Base-by-base conservation (phyloP, 345 rosid genomes). In the Eutrema heterophyllum region DNA sequence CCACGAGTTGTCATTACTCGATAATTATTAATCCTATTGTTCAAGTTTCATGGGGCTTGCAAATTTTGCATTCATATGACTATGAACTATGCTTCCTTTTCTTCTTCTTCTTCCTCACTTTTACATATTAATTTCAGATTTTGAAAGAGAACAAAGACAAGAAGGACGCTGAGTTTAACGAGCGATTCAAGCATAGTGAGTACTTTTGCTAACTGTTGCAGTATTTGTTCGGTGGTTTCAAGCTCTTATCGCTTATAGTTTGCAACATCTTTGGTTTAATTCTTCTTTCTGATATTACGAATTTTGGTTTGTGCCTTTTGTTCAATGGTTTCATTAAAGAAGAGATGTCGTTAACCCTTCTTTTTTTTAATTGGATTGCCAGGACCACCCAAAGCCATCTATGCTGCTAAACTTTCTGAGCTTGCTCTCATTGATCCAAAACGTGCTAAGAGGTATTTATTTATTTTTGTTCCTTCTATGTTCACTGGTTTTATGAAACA, bases 381-480 rank as follows among this genome's bases (percentile, higher is more conserved):
- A 95, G 99, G 96, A 71, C 99, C 97, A 30, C 99, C 99, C 3
- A 95, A 95, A 85, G 92, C 99, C 24, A 80, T 90, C 55, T 90
- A 98, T 38, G 89, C 97, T 76, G 85, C 96, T 39, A 89, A 95
- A 83, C 98, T 95, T 75, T 90, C 99, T 38, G 98, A 96, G 84
- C 99, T 96, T 72, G 98, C 99, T 52, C 89, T 90, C 70, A 81
- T 92, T 58, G 99, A 96, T 81, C 99, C 99, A 45, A 96, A 88
- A 80, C 97, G 98, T 46, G 98, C 99, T 9, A 96, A 92, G 80
- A 90, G 99, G 99, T 94, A 70, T 62, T 36, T 2, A 53, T 21
- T 12, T 9, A 5, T 5, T 15, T 3, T 9, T 18, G 38, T 72
- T 6, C 7, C 18, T 41, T 68, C 8, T n/a, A 5, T 33, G 13